Base-by-base conservation (phyloP, 768 basidiomycete species). In the Hemileccinum impolitum region DNA sequence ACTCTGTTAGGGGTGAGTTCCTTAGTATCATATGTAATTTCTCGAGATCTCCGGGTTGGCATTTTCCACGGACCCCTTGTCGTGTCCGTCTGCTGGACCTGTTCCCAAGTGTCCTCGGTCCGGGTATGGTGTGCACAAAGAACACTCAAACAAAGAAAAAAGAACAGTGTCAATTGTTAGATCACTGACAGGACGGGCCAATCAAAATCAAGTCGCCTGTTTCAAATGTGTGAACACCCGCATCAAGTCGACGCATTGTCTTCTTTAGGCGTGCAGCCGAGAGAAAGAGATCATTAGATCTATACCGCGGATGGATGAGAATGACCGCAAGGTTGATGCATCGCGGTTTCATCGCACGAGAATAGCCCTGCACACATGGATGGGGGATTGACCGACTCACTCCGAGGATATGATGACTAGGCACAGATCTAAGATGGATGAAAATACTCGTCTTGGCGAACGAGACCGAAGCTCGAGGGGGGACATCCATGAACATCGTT, bases 291-390 rank as follows among this genome's bases (percentile, higher is more conserved):
- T 55, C 38, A 28, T 39, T n/a, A 30, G 11, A 8, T 30, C 28
- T 8, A 12, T 30, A 21, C 47, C 49, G 41, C 37, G 41, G 36
- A 32, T 13, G 7, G 38, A 47, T 44, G 35, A 48, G 39, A 52
- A 44, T 34, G 44, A 35, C 25, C 35, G 19, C 14, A 17, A 47
- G 21, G 32, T 32, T n/a, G 26, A 32, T 26, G 17, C 17, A 43
- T 17, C 26, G 31, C 34, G 25, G 17, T 9, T 18, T 21, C 19
- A 11, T 36, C 39, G 31, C 25, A 30, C 45, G 14, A 43, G 40
- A 51, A 51, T 39, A 52, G 10, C 31, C 39, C 13, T 19, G 15
- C 21, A 38, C 18, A 38, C 47, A 39, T 28, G 36, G 11, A 30
- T 30, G 38, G n/a, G 25, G 19, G 45, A 31, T 8, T 34, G 28